A percentile compares a stretch with the other conserved stretches of the same genome.
Evolutionary conservation across 371 early-diverging fungal species (phyloP).

Genomic region (Dinochytrium kinnereticum): DNA sequence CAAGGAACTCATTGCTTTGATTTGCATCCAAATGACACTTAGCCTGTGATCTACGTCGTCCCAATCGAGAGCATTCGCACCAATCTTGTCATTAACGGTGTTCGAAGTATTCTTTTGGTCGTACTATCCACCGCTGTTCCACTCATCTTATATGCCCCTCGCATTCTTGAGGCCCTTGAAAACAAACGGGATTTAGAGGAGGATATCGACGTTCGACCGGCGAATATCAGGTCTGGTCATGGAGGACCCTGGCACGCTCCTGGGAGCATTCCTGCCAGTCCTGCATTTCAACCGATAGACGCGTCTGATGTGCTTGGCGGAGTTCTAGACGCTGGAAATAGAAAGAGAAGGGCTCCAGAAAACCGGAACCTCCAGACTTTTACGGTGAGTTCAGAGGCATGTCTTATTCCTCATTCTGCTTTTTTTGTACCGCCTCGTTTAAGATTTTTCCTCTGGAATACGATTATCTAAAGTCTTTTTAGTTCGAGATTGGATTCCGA

Average conservation of each 20-base stretch:
- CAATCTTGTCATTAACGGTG: background rate
- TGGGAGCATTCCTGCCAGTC: background rate
- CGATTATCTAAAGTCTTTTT: background rate
- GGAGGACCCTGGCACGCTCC: background rate
- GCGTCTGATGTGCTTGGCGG: background rate
- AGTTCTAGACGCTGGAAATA: background rate
- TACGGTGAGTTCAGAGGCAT: background rate
- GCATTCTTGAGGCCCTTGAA: constrained; percentile 7
- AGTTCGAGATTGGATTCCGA: constrained; percentile 7
- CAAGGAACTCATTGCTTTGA: background rate
- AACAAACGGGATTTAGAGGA: constrained; percentile 9
- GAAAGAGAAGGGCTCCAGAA: background rate
- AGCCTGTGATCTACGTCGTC: constrained; percentile 18
- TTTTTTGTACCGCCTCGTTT: no score
- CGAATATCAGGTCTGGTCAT: background rate
- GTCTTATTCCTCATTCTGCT: no score
- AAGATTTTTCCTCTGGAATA: no score
- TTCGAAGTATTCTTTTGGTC: constrained; percentile 3
- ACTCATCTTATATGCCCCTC: background rate
- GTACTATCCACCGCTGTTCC: constrained; percentile 2
- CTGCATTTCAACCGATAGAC: background rate
- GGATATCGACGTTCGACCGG: background rate
- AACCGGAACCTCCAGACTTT: background rate
- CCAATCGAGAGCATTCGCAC: constrained; percentile 4
- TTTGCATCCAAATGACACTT: constrained; percentile 1